phyloP scores from a whole-genome alignment of 805 yeast species.

The Millerago galiae region DNA sequence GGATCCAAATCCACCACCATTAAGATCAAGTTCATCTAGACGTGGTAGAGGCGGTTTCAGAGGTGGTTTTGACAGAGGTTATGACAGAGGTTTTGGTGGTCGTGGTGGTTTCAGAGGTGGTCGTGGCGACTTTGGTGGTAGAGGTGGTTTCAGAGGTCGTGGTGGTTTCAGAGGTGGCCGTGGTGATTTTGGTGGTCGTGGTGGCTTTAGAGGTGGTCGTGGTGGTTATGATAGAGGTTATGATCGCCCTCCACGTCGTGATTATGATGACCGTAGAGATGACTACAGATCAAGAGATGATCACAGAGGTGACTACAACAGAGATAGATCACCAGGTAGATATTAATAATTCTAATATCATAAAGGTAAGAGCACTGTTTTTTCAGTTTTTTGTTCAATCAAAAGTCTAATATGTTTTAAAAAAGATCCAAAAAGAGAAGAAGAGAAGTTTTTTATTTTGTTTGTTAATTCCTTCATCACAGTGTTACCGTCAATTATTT shows the following conservation, averaged over 20 bases:
- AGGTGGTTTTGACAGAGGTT: conserved; percentile 38
- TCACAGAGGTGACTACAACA: conserved; percentile 37
- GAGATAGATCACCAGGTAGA: conserved; percentile 76
- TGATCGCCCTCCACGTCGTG: conserved; percentile 12
- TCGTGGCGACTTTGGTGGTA: conserved; percentile 2
- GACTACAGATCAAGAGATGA: conserved; percentile 29
- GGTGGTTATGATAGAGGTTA: conserved; percentile 6
- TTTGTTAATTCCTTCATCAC: too few species aligned
- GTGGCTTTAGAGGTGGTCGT: conserved; percentile 3
- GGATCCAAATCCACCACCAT: conserved; percentile 53
- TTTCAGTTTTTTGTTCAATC: too few species aligned
- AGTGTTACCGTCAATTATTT: not conserved
- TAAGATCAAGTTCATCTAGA: conserved; percentile 39
- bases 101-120: conserved; percentile 4
- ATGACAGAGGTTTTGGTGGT: conserved; percentile 12
- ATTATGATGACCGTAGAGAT: conserved; percentile 9
- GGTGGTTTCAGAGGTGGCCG: conserved; percentile 17
- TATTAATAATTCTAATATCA: conserved; percentile 31
- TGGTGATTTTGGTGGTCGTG: conserved; percentile 3
- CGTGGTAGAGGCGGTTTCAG: conserved; percentile 32
- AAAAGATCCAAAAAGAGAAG: not conserved
- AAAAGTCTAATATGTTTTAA: too few species aligned
- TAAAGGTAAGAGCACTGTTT: too few species aligned
- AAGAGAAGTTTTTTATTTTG: not conserved
- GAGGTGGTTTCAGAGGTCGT: conserved; percentile 6